A percentile compares a stretch with the other conserved stretches of the same genome.
Evolutionary conservation across 805 yeast genomes (phyloP).

Genomic region (Yarrowia keelungensis): DNA sequence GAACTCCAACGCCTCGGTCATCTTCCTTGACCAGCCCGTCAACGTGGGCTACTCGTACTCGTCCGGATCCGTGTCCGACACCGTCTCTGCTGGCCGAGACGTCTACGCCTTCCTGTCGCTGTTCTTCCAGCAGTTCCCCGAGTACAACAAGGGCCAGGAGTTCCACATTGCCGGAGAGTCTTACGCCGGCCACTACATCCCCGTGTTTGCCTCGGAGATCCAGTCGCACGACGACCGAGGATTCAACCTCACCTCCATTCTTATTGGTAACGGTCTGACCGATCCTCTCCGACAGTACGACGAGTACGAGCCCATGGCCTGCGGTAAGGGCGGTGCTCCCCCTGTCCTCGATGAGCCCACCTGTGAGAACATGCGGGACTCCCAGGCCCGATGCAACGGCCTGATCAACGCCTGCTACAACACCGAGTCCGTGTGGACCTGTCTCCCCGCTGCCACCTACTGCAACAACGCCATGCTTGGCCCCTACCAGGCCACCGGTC

Average conservation of each 20-base stretch:
- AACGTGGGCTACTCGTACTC: conserved; percentile 95
- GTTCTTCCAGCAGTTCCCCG: conserved; percentile 87
- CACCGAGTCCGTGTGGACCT: conserved; percentile 75
- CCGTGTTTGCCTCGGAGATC: conserved; percentile 73
- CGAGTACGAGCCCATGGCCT: conserved; percentile 92
- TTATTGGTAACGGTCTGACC: conserved; percentile 94
- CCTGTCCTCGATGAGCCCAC: conserved; percentile 78
- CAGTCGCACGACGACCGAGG: conserved; percentile 62
- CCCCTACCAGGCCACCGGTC: conserved; percentile 83
- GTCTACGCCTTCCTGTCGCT: conserved; percentile 86
- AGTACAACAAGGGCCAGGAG: conserved; percentile 67
- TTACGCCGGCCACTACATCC: conserved; percentile 95
- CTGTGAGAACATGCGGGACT: conserved; percentile 71
- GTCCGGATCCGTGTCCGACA: conserved; percentile 66
- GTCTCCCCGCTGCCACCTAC: conserved; percentile 90
- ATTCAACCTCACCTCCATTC: conserved; percentile 76
- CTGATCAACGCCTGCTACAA: conserved; percentile 82
- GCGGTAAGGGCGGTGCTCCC: conserved; percentile 86
- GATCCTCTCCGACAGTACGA: conserved; percentile 83
- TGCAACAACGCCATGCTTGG: conserved; percentile 85
- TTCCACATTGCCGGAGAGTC: conserved; percentile 96
- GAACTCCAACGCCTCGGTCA: conserved; percentile 91
- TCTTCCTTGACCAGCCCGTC: conserved; percentile 94
- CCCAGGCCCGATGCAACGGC: conserved; percentile 77
- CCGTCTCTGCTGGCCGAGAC: conserved; percentile 87